Evolutionary conservation across 2,329 filamentous ascomycete species (phyloP).

Genomic region (Botrytis tulipae): DNA sequence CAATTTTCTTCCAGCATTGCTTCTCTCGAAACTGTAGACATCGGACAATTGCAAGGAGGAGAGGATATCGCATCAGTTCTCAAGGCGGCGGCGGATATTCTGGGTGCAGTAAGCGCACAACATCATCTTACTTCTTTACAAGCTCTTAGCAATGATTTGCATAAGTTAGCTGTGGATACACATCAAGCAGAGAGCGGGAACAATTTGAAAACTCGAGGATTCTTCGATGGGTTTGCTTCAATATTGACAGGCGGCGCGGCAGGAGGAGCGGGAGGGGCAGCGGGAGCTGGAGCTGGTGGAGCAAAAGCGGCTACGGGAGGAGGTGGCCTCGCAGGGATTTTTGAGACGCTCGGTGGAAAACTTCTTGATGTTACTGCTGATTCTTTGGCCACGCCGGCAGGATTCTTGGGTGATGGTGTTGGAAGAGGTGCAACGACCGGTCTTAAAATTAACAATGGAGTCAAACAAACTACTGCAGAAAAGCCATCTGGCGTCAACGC

Average conservation of each 20-base stretch:
- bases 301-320: neutral
- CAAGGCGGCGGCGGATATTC: constrained; percentile 4
- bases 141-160: constrained; percentile 17
- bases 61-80: constrained; percentile 2
- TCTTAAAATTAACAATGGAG: constrained; percentile 15
- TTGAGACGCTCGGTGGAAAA: neutral
- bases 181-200: neutral
- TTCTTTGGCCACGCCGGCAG: constrained; percentile 6
- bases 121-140: constrained; percentile 13
- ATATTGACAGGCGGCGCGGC: neutral
- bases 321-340: constrained; percentile 1
- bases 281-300: neutral
- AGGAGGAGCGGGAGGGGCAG: neutral
- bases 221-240: neutral
- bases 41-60: constrained; percentile 3
- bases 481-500: constrained; percentile 14
- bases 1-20: neutral
- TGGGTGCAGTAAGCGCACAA: constrained; percentile 9
- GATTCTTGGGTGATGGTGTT: constrained; percentile 16
- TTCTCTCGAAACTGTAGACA: neutral
- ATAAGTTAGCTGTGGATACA: constrained; percentile 3
- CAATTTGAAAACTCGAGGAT: neutral
- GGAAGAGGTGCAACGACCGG: constrained; percentile 17
- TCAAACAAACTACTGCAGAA: constrained; percentile 12
- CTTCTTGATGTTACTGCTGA: constrained; percentile 5